Evolutionary conservation across 495 filamentous ascomycete species (phyloP).

Genomic region (Xylaria flabelliformis): DNA sequence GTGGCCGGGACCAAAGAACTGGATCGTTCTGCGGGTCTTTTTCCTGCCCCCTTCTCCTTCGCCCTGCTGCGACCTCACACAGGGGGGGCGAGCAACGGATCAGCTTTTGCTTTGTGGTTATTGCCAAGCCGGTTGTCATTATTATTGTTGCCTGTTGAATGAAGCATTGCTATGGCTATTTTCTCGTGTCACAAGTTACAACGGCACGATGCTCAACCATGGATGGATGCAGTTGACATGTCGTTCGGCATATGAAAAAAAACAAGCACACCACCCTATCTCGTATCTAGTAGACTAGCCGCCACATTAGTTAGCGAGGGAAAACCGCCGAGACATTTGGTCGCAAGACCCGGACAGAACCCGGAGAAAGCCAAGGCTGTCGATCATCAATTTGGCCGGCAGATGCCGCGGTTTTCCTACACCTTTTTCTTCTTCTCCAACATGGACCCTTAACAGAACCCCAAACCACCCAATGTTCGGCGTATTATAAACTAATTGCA

Average conservation of each 20-base stretch:
- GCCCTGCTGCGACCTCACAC: not conserved
- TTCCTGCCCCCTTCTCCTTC: not conserved
- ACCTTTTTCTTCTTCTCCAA: not conserved
- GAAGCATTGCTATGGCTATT: not conserved
- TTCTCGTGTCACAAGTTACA: not conserved
- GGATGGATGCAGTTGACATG: not conserved
- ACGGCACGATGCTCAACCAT: not conserved
- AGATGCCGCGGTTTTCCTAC: not conserved
- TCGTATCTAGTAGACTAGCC: not conserved
- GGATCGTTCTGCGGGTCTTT: constrained; percentile 12
- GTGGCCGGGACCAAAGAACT: constrained; percentile 17
- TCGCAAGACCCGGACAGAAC: constrained; percentile 12
- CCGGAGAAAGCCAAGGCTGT: not conserved
- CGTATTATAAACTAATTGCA: not conserved
- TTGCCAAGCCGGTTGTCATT: not conserved
- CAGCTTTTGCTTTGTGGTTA: not conserved
- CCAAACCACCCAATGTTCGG: not conserved
- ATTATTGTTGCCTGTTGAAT: constrained; percentile 1
- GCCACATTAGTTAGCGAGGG: constrained; percentile 7
- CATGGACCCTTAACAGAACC: not conserved
- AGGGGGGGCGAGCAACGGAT: not conserved
- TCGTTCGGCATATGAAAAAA: not conserved
- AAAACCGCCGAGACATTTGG: constrained; percentile 20
- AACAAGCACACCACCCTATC: constrained; percentile 1
- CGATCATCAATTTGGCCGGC: constrained; percentile 1